Base-by-base conservation (phyloP, 257 asterid species). In the Capsicum baccatum region DNA sequence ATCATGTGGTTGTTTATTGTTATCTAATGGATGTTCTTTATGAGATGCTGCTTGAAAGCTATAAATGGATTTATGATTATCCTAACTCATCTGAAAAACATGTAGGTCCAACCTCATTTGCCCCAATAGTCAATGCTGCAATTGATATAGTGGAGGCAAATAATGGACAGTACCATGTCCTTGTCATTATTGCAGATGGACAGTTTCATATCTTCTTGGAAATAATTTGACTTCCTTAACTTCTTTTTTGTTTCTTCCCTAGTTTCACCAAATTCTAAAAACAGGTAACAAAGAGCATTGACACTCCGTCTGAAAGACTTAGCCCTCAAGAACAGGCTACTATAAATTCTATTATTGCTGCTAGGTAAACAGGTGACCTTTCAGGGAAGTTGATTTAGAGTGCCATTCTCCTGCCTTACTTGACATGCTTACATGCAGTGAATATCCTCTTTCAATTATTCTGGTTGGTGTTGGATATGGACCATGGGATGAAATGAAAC, bases 381-480 rank as follows among this genome's bases (percentile, higher is more conserved):
- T n/a, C 83, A 85, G 57, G 81, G 84, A 67, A 79, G 68, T 62
- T 56, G 57, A 26, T 74, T 81, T 73, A n/a, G 50, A 66, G 59
- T 21, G 44, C 44, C 83, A 68, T 85, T 63, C 47, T 83, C 56
- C 69, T 85, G 66, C 54, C 17, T 83, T 76, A 62, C 70, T 52
- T 54, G 78, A 76, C 66, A 84, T 10, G 64, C 1, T 82, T 80
- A 57, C 73, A 83, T 83, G 79, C 90, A 95, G 98, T 84, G 94
- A 90, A 82, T 93, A 92, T 89, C 98, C 98, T 85, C 96, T 95
- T 85, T 95, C 98, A 12, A 95, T 95, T 83, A 90, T 95, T 87
- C 97, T 95, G 42, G 92, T 95, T 7, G 98, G 98, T 17, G 98
- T 95, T 78, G 98, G 98, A 63, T 98, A 95, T 84, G 98, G 98